Conservation (phyloP, 2,329 filamentous ascomycete genomes). For the Ilyonectria robusta region DNA sequence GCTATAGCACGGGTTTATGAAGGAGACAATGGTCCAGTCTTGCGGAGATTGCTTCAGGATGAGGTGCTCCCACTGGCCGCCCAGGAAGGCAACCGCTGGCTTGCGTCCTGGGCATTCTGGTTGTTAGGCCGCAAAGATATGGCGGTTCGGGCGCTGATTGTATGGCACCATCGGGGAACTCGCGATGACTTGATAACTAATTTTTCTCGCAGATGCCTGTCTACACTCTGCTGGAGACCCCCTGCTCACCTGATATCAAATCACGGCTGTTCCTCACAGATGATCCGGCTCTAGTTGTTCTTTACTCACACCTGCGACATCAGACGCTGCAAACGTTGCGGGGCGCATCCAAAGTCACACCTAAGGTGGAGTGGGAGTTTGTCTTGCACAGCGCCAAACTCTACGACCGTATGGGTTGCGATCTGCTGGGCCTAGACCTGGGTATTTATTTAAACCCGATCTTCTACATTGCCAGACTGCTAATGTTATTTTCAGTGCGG, state of each 20-base stretch:
- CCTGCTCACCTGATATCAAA: conserved; percentile 77
- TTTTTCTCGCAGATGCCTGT: conserved; percentile 75
- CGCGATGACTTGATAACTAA: conserved; percentile 10
- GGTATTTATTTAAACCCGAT: conserved; percentile 63
- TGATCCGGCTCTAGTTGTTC: conserved; percentile 87
- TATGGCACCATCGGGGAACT: conserved; percentile 59
- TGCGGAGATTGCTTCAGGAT: conserved; percentile 82
- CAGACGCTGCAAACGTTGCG: conserved; percentile 86
- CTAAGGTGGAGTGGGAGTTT: conserved; percentile 88
- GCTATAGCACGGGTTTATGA: conserved; percentile 90
- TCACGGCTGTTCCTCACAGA: conserved; percentile 88
- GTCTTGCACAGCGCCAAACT: conserved; percentile 87
- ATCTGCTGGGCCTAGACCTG: conserved; percentile 87
- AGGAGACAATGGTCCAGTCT: conserved; percentile 82
- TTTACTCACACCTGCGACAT: conserved; percentile 89
- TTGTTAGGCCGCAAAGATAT: conserved; percentile 86
- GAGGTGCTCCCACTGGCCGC: conserved; percentile 84
- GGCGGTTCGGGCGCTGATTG: conserved; percentile 86
- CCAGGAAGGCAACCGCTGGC: conserved; percentile 89
- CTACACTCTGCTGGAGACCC: conserved; percentile 78
- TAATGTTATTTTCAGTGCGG: conserved; percentile 66
- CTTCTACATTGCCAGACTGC: not conserved
- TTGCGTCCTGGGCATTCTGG: conserved; percentile 96
- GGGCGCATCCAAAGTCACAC: conserved; percentile 86
- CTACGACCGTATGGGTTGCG: conserved; percentile 94